Evolutionary conservation across 78 protist species (phyloP).

Genomic region (Dictyostelium intermedium): DNA sequence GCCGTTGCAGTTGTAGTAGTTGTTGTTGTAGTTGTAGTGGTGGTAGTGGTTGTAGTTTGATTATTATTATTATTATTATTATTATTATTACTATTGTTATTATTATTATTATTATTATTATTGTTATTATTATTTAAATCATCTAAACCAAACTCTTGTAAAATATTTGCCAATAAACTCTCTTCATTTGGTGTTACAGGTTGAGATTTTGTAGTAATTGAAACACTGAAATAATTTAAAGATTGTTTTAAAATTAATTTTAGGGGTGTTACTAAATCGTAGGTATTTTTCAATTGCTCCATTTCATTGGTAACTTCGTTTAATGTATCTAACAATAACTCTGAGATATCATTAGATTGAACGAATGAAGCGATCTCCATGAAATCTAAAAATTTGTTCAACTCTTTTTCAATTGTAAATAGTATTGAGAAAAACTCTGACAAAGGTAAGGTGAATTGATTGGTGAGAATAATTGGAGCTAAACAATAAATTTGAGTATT

Average conservation of each 20-base stretch:
- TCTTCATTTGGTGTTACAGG: constrained; percentile 12
- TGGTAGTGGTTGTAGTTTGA: not conserved
- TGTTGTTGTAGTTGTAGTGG: not conserved
- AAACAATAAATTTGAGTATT: constrained; percentile 44
- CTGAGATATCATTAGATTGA: constrained; percentile 52
- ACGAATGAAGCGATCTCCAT: constrained; percentile 75
- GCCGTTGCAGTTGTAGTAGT: not conserved
- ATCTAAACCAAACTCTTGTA: constrained; percentile 6
- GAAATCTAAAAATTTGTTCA: constrained; percentile 64
- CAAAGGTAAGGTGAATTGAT: constrained; percentile 32
- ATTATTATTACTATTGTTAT: not conserved
- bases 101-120: not conserved
- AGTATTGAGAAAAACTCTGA: constrained; percentile 39
- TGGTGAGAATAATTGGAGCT: constrained; percentile 16
- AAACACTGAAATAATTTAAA: constrained; percentile 22
- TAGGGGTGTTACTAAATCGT: not conserved
- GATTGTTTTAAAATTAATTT: constrained; percentile 17
- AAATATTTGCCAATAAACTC: not conserved
- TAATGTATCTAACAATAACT: constrained; percentile 16
- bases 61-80: not conserved
- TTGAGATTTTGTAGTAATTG: constrained; percentile 24
- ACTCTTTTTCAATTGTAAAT: constrained; percentile 53
- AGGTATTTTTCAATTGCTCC: not conserved
- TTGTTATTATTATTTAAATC: not conserved
- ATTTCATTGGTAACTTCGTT: not conserved